A percentile compares a stretch with the other conserved stretches of the same genome.
phyloP scores from a whole-genome alignment of 306 rosid species.

The Fragaria vesca region DNA sequence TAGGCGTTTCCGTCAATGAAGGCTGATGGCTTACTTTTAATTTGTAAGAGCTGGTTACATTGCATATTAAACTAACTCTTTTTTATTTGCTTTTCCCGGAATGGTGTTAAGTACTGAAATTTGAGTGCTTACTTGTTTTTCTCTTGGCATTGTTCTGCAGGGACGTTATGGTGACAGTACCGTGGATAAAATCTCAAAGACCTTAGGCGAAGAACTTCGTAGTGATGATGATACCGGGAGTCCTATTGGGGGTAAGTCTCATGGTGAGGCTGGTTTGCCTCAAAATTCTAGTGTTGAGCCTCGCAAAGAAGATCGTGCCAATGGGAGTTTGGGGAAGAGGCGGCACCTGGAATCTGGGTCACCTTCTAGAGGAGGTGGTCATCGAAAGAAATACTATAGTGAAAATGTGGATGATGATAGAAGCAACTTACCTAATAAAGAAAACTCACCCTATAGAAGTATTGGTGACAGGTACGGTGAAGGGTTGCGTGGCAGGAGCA shows the following conservation, averaged over 20 bases:
- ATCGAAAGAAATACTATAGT: constrained; percentile 32
- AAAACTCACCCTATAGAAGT: constrained; percentile 46
- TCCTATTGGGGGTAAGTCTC: constrained; percentile 10
- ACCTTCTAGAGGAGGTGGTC: constrained; percentile 43
- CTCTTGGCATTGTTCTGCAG: constrained; percentile 27
- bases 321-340: constrained; percentile 45
- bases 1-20: constrained; percentile 92
- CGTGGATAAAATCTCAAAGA: too few relatives aligned
- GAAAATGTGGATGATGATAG: constrained; percentile 37
- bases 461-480: constrained; percentile 42
- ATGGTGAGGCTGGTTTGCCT: constrained; percentile 35
- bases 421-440: constrained; percentile 22
- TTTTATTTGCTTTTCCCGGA: not conserved
- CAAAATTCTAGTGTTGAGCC: constrained; percentile 29
- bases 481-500: constrained; percentile 38
- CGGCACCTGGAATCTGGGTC: constrained; percentile 29
- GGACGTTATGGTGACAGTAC: constrained; percentile 5
- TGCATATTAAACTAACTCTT: constrained; percentile 28
- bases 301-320: constrained; percentile 29
- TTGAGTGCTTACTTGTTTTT: constrained; percentile 23
- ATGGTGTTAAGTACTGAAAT: constrained; percentile 8
- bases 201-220: constrained; percentile 6
- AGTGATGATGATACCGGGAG: constrained; percentile 13
- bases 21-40: constrained; percentile 90
- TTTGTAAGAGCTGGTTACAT: constrained; percentile 96